Conservation (phyloP, 2,329 filamentous ascomycete genomes). For the Beauveria rudraprayagi region DNA sequence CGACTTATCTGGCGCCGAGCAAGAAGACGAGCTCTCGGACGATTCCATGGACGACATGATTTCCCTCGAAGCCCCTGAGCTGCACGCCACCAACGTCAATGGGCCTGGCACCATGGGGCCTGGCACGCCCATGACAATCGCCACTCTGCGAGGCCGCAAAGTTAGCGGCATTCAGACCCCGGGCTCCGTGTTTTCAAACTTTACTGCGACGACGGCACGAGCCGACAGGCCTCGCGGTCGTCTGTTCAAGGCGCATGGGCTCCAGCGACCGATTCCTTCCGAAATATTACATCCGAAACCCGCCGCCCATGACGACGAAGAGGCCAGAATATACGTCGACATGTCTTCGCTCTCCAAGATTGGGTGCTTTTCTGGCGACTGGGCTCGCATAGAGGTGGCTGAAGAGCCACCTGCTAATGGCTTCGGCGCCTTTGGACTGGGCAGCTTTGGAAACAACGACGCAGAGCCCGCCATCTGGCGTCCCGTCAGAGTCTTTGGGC, state of each 20-base stretch:
- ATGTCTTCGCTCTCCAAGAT: conserved; percentile 78
- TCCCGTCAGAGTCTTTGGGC: conserved; percentile 78
- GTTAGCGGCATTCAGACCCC: conserved; percentile 73
- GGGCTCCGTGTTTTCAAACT: conserved; percentile 81
- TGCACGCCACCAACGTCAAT: conserved; percentile 71
- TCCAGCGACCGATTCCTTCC: conserved; percentile 63
- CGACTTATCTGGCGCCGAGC: conserved; percentile 55
- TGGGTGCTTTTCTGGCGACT: conserved; percentile 95
- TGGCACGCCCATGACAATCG: conserved; percentile 70
- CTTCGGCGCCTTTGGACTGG: conserved; percentile 58
- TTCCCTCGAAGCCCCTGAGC: conserved; percentile 69
- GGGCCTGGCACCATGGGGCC: conserved; percentile 71
- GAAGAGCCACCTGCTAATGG: conserved; percentile 64
- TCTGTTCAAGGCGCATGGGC: conserved; percentile 74
- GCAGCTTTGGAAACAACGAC: conserved; percentile 47
- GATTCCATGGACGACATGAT: conserved; percentile 93
- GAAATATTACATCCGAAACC: conserved; percentile 83
- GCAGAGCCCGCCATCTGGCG: conserved; percentile 62
- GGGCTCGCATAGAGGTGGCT: conserved; percentile 77
- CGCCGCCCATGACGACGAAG: conserved; percentile 68
- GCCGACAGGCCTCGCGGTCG: conserved; percentile 65
- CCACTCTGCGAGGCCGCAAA: conserved; percentile 47
- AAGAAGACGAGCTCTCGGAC: conserved; percentile 72
- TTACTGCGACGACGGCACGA: conserved; percentile 74
- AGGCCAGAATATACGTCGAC: conserved; percentile 84